phyloP scores from a whole-genome alignment of 768 basidiomycete species.

The Sarcodon sp. region DNA sequence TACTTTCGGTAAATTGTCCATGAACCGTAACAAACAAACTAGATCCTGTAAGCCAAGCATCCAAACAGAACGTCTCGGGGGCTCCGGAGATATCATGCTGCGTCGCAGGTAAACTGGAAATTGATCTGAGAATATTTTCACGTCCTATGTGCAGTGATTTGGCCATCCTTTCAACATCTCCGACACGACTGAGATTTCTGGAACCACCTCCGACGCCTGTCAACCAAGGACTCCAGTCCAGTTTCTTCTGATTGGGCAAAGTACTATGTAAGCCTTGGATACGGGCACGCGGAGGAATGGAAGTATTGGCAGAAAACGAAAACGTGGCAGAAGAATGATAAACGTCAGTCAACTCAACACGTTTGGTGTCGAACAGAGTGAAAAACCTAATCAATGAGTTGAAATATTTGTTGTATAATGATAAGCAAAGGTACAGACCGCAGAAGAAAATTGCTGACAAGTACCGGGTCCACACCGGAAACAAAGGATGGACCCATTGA shows the following conservation, averaged over 20 bases:
- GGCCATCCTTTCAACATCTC: slow-evolving; percentile 47
- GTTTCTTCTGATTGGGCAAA: slow-evolving; percentile 73
- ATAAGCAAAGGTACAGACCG: slow-evolving; percentile 32
- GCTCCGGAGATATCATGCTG: slow-evolving; percentile 73
- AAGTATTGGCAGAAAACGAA: slow-evolving; percentile 78
- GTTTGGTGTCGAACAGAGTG: slow-evolving; percentile 68
- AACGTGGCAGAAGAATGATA: slow-evolving; percentile 87
- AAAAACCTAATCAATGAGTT: slow-evolving; percentile 51
- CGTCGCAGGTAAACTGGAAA: slow-evolving; percentile 59
- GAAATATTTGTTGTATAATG: background rate
- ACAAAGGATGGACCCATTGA: slow-evolving; percentile 66
- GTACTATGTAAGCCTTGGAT: slow-evolving; percentile 54
- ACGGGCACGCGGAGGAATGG: slow-evolving; percentile 67
- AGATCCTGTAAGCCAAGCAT: slow-evolving; percentile 60
- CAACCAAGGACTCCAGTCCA: slow-evolving; percentile 71
- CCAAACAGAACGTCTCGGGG: slow-evolving; percentile 75
- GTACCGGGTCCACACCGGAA: slow-evolving; percentile 52
- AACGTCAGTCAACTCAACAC: slow-evolving; percentile 49
- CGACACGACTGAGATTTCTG: slow-evolving; percentile 64
- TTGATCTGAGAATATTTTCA: slow-evolving; percentile 45
- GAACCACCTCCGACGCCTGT: slow-evolving; percentile 42
- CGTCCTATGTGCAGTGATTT: slow-evolving; percentile 62
- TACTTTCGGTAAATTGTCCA: slow-evolving; percentile 87
- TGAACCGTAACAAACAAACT: slow-evolving; percentile 66
- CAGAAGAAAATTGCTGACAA: slow-evolving; percentile 69